Percentiles rank a stretch among this genome's conserved stretches.
phyloP scores from a whole-genome alignment of 75 land plant genomes.

The Adiantum capillusveneris region DNA sequence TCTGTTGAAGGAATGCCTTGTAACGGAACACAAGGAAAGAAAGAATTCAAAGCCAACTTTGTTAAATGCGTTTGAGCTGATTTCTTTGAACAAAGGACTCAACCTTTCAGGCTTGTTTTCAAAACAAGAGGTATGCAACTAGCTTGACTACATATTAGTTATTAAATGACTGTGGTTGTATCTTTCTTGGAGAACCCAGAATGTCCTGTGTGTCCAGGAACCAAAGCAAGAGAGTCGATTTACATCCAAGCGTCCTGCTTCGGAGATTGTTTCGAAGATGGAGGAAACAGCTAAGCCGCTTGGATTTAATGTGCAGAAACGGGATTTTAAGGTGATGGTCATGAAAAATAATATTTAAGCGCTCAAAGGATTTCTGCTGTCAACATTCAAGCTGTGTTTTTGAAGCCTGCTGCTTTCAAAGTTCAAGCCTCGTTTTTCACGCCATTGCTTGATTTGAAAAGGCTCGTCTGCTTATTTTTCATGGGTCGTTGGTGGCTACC shows the following conservation, averaged over 20 bases:
- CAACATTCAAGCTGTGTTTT: too few species aligned
- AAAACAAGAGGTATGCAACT: conserved; percentile 11
- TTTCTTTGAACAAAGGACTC: conserved; percentile 50
- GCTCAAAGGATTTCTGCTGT: too few species aligned
- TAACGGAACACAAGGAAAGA: conserved; percentile 16
- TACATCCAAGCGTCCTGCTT: conserved; percentile 24
- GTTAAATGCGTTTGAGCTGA: conserved; percentile 55
- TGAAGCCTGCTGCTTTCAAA: conserved; percentile 20
- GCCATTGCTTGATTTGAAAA: too few species aligned
- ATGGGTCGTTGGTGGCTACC: too few species aligned
- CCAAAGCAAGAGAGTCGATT: neutral
- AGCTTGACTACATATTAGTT: neutral
- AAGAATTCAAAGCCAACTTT: conserved; percentile 21
- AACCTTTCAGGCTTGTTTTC: conserved; percentile 56
- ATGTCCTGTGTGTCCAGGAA: neutral
- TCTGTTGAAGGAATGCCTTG: conserved; percentile 4
- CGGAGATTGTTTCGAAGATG: conserved; percentile 33
- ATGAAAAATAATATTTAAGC: conserved; percentile 10
- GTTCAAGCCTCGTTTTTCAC: too few species aligned
- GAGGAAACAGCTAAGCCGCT: conserved; percentile 34
- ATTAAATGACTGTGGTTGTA: too few species aligned
- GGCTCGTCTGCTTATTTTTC: too few species aligned
- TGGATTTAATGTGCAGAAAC: conserved; percentile 31
- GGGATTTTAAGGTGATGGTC: conserved; percentile 45
- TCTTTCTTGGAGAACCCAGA: neutral